Base-by-base conservation (phyloP, 2,329 filamentous ascomycete genomes). In the Beauveria sp. region DNA sequence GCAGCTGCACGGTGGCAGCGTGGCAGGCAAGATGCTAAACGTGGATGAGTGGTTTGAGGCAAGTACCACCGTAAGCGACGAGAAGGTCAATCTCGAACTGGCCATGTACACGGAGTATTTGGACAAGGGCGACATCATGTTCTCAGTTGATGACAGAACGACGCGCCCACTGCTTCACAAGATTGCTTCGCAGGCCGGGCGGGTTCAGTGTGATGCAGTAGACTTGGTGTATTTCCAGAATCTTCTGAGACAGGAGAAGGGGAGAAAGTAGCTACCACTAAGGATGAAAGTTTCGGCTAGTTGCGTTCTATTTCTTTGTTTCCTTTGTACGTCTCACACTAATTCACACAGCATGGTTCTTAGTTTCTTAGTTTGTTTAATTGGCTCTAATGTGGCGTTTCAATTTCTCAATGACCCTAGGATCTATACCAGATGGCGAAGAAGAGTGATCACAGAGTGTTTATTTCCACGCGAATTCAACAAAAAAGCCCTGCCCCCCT, bases 71-170 rank as follows among this genome's bases (percentile, higher is more conserved):
- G 46, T 53, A 18, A 52, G 57, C 48, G 18, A 18, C 34, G 57
- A 60, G 24, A 51, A 52, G 20, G 28, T 53, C 26, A 53, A 45
- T 12, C 18, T 60, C 10, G 57, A 53, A 40, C 42, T 60, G 16
- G 22, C 48, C 38, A 60, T 60, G 57, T 60, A 53, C 38, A 60
- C 53, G 49, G 57, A 53, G 24, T 46, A 60, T 38, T 12, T 53
- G 22, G 49, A 46, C 18, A 60, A 52, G 34, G 57, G 57, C 6
- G 49, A 60, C n/a, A 22, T 52, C 24, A 53, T 53, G 57, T 60
- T 60, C 18, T 22, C 57, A 3, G 38, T 53, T 24, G 24, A 60
- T 7, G 57, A 60, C 18, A 50, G 24, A 10, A 60, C 45, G 20
- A 60, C 49, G 24, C 38, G 57, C 4, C 48, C 38, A 20, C 22